Evolutionary conservation across 768 basidiomycete species (phyloP), one percentile per base, ranked within the genome.

Genomic region (Chiua virens): DNA sequence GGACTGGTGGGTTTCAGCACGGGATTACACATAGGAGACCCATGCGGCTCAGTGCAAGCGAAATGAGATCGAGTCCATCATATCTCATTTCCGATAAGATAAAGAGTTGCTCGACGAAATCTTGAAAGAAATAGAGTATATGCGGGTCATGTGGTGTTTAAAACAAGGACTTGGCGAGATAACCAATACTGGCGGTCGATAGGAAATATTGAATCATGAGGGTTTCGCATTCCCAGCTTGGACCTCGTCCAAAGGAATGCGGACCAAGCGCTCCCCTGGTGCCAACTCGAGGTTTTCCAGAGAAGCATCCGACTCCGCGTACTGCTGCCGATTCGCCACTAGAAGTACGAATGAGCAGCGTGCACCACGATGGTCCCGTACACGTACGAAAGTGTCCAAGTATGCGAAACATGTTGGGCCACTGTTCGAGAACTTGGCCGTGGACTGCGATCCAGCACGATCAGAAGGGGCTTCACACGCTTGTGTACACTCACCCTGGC

Each of bases 351-450:
- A 37, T 49, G 23, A 50, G 28, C 15, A 52, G 25, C 1, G 45
- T 25, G 8, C 22, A 8, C 25, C 36, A 39, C 15, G 23, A 28
- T 8, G 39, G 10, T 35, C 7, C 15, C 13, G 21, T 34, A 32
- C 14, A 75, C 85, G 60, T 59, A 90, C 89, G 60, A 64, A 89
- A 90, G 52, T 83, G 72, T 50, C 71, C 79, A 43, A 91, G 71
- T 46, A 88, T 88, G 57, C 82, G 79, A 60, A 91, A 90, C 89
- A 91, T 91, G 63, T 80, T 82, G 10, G 87, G 85, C 88, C 87
- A 90, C 54, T 89, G 87, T 50, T 82, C 82, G 22, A 89, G 77
- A 5, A 90, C 87, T 62, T 89, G 80, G 10, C 88, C 88, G 55
- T 86, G 85, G 30, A 86, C 88, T 89, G 44, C 20, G 42, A 34